Evolutionary conservation across 225 moss, liverwort and hornwort genomes (phyloP).

Genomic region (Sphagnum tenellum): DNA sequence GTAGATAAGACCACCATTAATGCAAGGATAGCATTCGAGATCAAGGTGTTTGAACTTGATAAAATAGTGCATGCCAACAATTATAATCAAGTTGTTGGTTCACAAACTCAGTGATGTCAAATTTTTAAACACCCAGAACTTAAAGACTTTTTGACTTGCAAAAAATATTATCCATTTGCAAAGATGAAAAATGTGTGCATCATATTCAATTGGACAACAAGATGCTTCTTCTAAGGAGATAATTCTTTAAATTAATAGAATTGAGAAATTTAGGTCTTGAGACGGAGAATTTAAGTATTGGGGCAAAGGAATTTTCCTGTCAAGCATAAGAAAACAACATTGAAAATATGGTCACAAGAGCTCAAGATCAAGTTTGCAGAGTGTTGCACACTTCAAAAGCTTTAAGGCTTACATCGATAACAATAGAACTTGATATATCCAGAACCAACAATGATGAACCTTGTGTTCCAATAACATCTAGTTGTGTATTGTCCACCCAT

Average conservation of each 20-base stretch:
- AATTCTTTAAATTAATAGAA: too few species aligned
- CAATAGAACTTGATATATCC: conserved; percentile 65
- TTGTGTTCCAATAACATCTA: conserved; percentile 78
- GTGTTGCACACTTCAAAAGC: conserved; percentile 47
- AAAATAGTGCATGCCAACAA: conserved; percentile 67
- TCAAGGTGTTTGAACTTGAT: conserved; percentile 72
- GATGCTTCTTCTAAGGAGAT: too few species aligned
- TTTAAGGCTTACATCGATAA: conserved; percentile 57
- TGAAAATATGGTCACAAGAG: conserved; percentile 56
- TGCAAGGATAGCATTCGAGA: conserved; percentile 63
- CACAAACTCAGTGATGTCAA: conserved; percentile 72
- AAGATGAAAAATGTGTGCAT: too few species aligned
- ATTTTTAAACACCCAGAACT: too few species aligned
- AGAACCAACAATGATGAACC: conserved; percentile 61
- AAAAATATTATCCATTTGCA: too few species aligned
- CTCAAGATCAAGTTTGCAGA: conserved; percentile 56
- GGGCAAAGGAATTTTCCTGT: conserved; percentile 59
- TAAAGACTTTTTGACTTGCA: too few species aligned
- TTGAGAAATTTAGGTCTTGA: too few species aligned
- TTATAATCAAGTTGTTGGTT: conserved; percentile 62
- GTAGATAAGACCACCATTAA: conserved; percentile 74
- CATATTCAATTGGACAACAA: too few species aligned
- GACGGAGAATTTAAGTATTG: too few species aligned
- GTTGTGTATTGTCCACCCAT: conserved; percentile 66
- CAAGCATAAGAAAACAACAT: conserved; percentile 48